Evolutionary conservation across 2,329 filamentous ascomycete species (phyloP), one percentile per base, ranked within the genome.

Genomic region (Calonectria fujianensis): DNA sequence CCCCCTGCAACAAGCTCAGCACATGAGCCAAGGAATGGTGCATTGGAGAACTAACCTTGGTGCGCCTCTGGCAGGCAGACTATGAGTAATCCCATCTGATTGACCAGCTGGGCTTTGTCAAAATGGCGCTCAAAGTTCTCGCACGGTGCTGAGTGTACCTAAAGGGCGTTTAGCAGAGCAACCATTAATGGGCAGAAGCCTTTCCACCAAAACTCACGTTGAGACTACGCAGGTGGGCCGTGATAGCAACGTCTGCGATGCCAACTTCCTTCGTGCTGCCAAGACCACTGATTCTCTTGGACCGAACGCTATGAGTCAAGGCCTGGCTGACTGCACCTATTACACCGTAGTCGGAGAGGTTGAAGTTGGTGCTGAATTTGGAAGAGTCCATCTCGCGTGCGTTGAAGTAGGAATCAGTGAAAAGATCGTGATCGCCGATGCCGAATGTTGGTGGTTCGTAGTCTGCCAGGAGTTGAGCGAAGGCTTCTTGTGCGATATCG

Each of bases 151-250:
- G 45, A 48, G 45, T 48, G 11, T 13, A 48, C 24, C 45, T 48
- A n/a, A n/a, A 48, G n/a, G n/a, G 8, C 20, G 14, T 48, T 48
- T n/a, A 48, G 45, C 11, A 2, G 13, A 5, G n/a, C 20, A 48
- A 48, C 4, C 1, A 24, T 4, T 2, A 24, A 4, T 5, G 45
- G 11, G 18, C 6, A 11, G 20, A n/a, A n/a, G 2, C 8, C 1
- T 5, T 24, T 13, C n/a, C 2, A 4, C 9, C 20, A 48, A 13
- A n/a, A 24, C 45, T 24, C 9, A 48, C 45, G 45, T 48, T 48
- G 10, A 48, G 9, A 7, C 45, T 24, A n/a, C 45, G 45, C 45
- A 48, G 45, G 8, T 48, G 20, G n/a, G 45, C 45, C 8, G n/a
- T 48, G 45, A 48, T 48, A n/a, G 5, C 16, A 45, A 45, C 41